Evolutionary conservation across 139 green algal species (phyloP).

Genomic region (Chara braunii): DNA sequence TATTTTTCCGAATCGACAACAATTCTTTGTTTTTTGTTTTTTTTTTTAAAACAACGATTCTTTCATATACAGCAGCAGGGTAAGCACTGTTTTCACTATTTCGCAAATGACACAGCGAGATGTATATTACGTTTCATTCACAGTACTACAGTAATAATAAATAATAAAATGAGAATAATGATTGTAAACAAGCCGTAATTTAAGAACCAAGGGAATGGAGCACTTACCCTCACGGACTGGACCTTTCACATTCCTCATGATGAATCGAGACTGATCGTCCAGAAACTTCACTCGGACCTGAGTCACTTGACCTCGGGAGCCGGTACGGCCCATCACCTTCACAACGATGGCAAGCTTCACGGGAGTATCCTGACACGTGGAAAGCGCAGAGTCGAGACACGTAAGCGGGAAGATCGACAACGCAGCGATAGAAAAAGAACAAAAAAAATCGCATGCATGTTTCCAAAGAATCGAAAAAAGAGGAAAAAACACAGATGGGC

Average conservation of each 20-base stretch:
- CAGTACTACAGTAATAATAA: neutral
- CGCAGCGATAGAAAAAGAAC: too few species aligned
- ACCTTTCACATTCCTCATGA: conserved; percentile 99
- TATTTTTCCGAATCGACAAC: too few species aligned
- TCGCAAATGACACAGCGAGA: too few species aligned
- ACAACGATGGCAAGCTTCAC: conserved; percentile 97
- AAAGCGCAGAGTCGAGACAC: too few species aligned
- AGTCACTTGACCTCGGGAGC: conserved; percentile 93
- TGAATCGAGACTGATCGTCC: conserved; percentile 93
- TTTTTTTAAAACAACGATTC: neutral
- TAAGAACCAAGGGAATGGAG: conserved; percentile 44
- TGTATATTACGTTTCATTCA: neutral
- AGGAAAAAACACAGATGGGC: too few species aligned
- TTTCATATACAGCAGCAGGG: too few species aligned
- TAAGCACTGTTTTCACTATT: too few species aligned
- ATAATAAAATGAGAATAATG: neutral
- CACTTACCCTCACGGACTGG: conserved; percentile 95
- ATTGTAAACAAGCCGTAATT: neutral
- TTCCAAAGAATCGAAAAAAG: too few species aligned
- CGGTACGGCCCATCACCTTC: conserved; percentile 98
- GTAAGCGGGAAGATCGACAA: too few species aligned
- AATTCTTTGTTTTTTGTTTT: too few species aligned
- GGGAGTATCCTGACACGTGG: conserved; percentile 34
- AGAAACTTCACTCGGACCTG: conserved; percentile 99
- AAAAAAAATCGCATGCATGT: too few species aligned